Base-by-base conservation (phyloP, 2,329 filamentous ascomycete genomes). In the Trichocomaceae sp. region DNA sequence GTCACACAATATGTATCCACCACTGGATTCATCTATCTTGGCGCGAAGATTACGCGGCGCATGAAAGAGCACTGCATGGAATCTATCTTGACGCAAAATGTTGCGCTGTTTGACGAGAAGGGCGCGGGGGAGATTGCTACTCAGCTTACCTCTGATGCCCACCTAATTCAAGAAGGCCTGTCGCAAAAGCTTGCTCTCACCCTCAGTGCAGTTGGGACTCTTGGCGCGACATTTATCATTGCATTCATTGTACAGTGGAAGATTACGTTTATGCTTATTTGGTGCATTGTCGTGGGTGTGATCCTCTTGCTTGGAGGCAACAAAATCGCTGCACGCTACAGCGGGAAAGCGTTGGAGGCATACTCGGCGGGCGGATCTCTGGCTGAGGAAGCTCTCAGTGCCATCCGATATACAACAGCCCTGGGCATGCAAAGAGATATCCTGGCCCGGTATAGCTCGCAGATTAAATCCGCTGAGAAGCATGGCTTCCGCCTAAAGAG, bases 381-480 rank as follows among this genome's bases (percentile, higher is more conserved):
- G 15, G 91, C 90, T 3, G 92, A 97, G 67, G 92, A 99, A 73
- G 92, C 96, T 54, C 81, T 99, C 64, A 90, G 88, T 69, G 96
- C 90, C 1, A 87, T 96, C 62, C 85, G 93, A 59, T 96, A 95
- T 66, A 87, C 91, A 7, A 84, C 89, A 7, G 92, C 93, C 29
- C 97, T 96, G 66, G 90, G 90, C 45, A 96, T 91, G 0, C 91
- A 97, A 70, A 87, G 92, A 54, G 90, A 92, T n/a, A n/a, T n/a
- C n/a, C n/a, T n/a, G n/a, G n/a, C n/a, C n/a, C n/a, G n/a, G n/a
- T n/a, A n/a, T n/a, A n/a, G n/a, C n/a, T n/a, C n/a, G n/a, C n/a
- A n/a, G n/a, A n/a, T n/a, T n/a, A n/a, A n/a, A n/a, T n/a, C n/a
- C n/a, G n/a, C n/a, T n/a, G n/a, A n/a, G n/a, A n/a, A n/a, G n/a